Percentiles rank a stretch among this genome's conserved stretches.
phyloP scores from a whole-genome alignment of 768 basidiomycete species.

The Albatrellus ellisii region DNA sequence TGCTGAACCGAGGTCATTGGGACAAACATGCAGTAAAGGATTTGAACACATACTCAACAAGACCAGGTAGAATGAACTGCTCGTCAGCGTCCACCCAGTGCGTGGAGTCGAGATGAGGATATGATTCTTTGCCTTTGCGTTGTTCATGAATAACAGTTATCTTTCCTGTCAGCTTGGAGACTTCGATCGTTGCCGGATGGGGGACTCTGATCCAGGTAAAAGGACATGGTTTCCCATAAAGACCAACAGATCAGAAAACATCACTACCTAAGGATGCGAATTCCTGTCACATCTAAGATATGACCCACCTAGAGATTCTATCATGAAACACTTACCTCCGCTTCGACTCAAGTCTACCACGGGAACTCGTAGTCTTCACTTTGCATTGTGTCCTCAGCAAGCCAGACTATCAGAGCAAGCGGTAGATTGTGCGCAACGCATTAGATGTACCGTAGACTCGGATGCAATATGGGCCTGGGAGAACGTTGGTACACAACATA shows the following conservation, averaged over 20 bases:
- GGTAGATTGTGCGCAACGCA: too few species aligned
- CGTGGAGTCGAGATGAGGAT: slow-evolving; percentile 15
- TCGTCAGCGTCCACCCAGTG: slow-evolving; percentile 25
- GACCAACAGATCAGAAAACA: slow-evolving; percentile 1
- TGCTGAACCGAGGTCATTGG: slow-evolving; percentile 29
- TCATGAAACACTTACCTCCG: too few species aligned
- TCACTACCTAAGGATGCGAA: too few species aligned
- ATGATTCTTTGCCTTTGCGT: slow-evolving; percentile 10
- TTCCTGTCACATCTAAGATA: too few species aligned
- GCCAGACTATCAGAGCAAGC: too few species aligned
- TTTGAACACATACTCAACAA: slow-evolving; percentile 34
- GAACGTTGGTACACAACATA: too few species aligned
- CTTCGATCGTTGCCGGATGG: slow-evolving; percentile 28
- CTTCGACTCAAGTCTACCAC: too few species aligned
- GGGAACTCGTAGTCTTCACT: too few species aligned
- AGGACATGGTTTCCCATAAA: slow-evolving; percentile 16
- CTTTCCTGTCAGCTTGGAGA: slow-evolving; percentile 26
- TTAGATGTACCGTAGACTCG: too few species aligned
- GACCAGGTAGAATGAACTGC: slow-evolving; percentile 34
- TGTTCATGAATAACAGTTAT: slow-evolving; percentile 24
- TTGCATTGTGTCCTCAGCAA: too few species aligned
- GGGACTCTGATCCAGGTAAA: slow-evolving; percentile 16
- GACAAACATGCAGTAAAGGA: background rate
- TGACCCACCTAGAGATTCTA: too few species aligned
- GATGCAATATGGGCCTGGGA: too few species aligned